These are phyloP conservation scores for Rhizoctonia solani DNA, from an alignment of 1,284 basidiomycete species.

Conservation along the genomic window DNA sequence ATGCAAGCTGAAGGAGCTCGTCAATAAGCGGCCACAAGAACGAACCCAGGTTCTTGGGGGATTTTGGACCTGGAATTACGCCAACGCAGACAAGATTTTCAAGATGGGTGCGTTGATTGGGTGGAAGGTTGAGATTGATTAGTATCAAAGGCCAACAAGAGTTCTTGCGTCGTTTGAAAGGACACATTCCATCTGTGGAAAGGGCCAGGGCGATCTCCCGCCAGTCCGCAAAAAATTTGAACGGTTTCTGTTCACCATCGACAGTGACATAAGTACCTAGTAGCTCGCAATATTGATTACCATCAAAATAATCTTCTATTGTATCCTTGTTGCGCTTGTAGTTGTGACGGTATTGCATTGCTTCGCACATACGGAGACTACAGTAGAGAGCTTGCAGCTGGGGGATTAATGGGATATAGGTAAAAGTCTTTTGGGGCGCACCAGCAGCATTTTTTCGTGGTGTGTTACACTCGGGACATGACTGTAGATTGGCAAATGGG, in stretches of 20 bases:
- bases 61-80: slow-evolving; percentile 33
- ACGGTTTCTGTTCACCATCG: slow-evolving; percentile 3
- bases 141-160: slow-evolving; percentile 28
- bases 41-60: slow-evolving; percentile 33
- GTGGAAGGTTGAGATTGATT: slow-evolving; percentile 35
- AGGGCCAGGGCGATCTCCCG: slow-evolving; percentile 33
- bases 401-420: slow-evolving; percentile 47
- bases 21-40: slow-evolving; percentile 33
- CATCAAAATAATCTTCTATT: slow-evolving; percentile 33
- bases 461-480: slow-evolving; percentile 42
- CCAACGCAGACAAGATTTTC: slow-evolving; percentile 32
- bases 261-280: background rate
- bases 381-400: slow-evolving; percentile 47
- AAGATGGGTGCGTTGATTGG: slow-evolving; percentile 2
- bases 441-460: slow-evolving; percentile 42
- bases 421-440: slow-evolving; percentile 42
- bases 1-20: slow-evolving; percentile 25
- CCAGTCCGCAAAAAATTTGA: background rate
- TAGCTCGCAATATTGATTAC: slow-evolving; percentile 17
- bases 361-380: slow-evolving; percentile 40
- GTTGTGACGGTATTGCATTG: slow-evolving; percentile 40
- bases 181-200: slow-evolving; percentile 33
- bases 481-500: slow-evolving; percentile 40
- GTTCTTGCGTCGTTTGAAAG: slow-evolving; percentile 30
- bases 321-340: slow-evolving; percentile 6